Conservation (phyloP, 2,329 filamentous ascomycete genomes). For the Aspergillus melleus region DNA sequence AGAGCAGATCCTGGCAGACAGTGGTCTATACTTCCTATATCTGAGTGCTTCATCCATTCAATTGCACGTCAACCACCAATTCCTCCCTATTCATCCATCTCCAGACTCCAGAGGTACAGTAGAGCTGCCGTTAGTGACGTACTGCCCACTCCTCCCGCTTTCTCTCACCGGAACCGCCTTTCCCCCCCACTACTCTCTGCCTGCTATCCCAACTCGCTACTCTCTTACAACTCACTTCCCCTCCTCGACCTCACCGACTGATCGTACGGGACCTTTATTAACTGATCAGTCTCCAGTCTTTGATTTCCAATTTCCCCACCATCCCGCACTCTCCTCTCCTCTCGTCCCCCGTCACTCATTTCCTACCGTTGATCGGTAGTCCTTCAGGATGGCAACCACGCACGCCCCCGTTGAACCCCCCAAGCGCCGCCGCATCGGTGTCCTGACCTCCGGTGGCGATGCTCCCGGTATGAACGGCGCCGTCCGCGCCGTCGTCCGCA, state of each 20-base stretch:
- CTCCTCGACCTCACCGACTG: conserved; percentile 12
- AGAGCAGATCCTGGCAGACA: too few relatives aligned
- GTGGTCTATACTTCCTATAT: neutral
- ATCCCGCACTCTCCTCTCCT: conserved; percentile 8
- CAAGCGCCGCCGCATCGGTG: conserved; percentile 69
- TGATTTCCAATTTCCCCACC: neutral
- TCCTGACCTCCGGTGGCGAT: conserved; percentile 94
- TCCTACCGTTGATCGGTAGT: conserved; percentile 3
- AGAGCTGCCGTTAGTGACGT: conserved; percentile 19
- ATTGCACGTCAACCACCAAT: neutral
- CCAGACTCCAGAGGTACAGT: neutral
- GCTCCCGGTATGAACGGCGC: conserved; percentile 93
- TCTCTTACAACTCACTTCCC: conserved; percentile 3
- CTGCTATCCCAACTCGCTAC: neutral
- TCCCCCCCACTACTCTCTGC: conserved; percentile 12
- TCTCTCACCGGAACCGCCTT: conserved; percentile 39
- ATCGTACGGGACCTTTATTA: neutral
- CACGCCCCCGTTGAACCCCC: conserved; percentile 19
- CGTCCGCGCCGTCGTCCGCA: conserved; percentile 86
- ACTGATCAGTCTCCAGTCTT: conserved; percentile 19
- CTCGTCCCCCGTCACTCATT: neutral
- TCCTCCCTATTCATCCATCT: neutral
- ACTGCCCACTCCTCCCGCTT: conserved; percentile 26
- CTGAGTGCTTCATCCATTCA: neutral
- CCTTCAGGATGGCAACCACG: conserved; percentile 19